Base-by-base conservation (phyloP, 2,329 filamentous ascomycete genomes). In the Acrodontium crateriforme region DNA sequence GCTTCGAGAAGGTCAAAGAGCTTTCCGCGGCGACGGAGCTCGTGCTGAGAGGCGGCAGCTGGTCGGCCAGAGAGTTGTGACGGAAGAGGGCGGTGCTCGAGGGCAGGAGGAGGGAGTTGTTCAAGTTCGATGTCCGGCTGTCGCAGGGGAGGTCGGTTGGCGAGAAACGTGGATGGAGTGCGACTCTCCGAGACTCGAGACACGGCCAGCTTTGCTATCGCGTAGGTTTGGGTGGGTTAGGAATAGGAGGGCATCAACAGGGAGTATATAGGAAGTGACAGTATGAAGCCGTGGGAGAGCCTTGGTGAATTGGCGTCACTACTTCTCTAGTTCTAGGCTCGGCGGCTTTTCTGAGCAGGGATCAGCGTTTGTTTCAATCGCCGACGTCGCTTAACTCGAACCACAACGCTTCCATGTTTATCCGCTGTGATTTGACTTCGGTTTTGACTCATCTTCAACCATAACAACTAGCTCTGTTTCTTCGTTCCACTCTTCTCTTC, bases 1-100 rank as follows among this genome's bases (percentile, higher is more conserved):
- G 79, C 70, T 44, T 75, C 65, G 45, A 80, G 71, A 46, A 85
- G 74, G 66, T 71, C 70, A 49, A 63, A 62, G 54, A 72, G 68
- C 63, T 84, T 84, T 53, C 67, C 62, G 41, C 44, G 40, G 25
- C 49, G 44, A 18, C 34, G 40, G 24, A 42, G 41, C 16, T 12
- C 8, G 18, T 15, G 6, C 6, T 13, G 8, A 12, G 20, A 12
- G 24, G 30, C 22, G 12, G 15, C 11, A 16, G 12, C 9, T 13
- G 15, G 7, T n/a, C 27, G 18, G 18, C 13, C 9, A 14, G 13
- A 3, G 19, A 17, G 13, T 16, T 19, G 22, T 30, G 10, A 20
- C 17, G 12, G 16, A 3, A 27, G 16, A 11, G 6, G 14, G 19
- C 10, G 13, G 13, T 22, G 20, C 8, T 27, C 24, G 18, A 30